Conservation (phyloP, 306 rosid genomes). For the Rosa lucieae region DNA sequence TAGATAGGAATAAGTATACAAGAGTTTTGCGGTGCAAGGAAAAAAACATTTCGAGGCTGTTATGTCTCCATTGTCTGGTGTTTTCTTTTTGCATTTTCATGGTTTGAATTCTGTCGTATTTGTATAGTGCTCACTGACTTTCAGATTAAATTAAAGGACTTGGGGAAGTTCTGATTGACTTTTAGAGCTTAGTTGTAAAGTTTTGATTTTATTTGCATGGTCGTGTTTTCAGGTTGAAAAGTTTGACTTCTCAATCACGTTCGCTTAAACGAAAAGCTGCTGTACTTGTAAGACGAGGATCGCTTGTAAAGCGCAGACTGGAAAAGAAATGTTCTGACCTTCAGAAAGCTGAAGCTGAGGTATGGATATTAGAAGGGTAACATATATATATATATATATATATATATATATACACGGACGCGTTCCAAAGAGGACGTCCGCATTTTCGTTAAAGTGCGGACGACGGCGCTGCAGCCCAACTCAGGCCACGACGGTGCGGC, state of each 20-base stretch:
- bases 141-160: background rate
- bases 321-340: slow-evolving; percentile 70
- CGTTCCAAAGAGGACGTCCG: too few species aligned
- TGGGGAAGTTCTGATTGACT: background rate
- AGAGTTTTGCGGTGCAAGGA: background rate
- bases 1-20: background rate
- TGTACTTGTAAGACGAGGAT: slow-evolving; percentile 50
- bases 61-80: background rate
- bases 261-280: slow-evolving; percentile 48
- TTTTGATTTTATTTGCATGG: background rate
- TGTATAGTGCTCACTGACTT: background rate
- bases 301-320: slow-evolving; percentile 51
- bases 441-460: too few species aligned
- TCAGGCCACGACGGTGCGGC: too few species aligned
- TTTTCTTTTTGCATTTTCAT: background rate
- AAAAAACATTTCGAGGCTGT: background rate
- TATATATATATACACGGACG: background rate
- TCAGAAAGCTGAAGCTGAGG: slow-evolving; percentile 90
- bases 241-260: slow-evolving; percentile 49
- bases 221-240: slow-evolving; percentile 56
- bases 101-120: background rate
- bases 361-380: slow-evolving; percentile 19
- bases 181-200: background rate
- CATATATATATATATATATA: background rate
- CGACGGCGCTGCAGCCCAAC: too few species aligned